Base-by-base conservation (phyloP, 176 grass and related monocot species). In the Puccinellia tenuiflora region DNA sequence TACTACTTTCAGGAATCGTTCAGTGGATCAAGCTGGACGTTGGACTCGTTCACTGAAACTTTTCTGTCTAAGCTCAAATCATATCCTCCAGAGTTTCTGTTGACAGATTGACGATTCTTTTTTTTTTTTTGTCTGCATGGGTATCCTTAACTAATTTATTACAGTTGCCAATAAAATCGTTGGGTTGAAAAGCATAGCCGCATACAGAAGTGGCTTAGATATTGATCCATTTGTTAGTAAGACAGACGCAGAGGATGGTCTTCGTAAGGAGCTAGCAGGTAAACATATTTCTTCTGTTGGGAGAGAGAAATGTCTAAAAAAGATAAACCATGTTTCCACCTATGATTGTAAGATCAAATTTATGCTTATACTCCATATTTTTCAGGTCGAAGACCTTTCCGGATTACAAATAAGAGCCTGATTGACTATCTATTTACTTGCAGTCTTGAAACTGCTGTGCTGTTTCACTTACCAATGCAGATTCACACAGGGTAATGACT, bases 131-230 rank as follows among this genome's bases (percentile, higher is more conserved):
- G 13, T 46, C 73, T 84, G 13, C 68, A 76, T 38, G 13, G 14
- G 82, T 82, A 78, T 86, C 93, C 91, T 91, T 83, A 87, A 87
- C 86, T 75, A 57, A 71, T 60, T 69, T 55, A 21, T 81, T 80
- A 96, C 93, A 88, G 85, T 96, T 85, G 76, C 61, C 9, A 77
- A 83, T 18, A 84, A 91, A 92, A 88, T 98, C 78, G 87, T 93
- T 84, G 96, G 88, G 17, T 60, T 98, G 85, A 98, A 98, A 88
- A 98, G 91, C 83, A 89, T 98, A 83, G 93, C 91, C 83, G 91
- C 96, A 66, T 98, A 98, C 76, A 90, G 91, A 91, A 93, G 93
- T 80, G 93, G 93, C 64, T 83, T 98, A 85, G 79, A 92, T 75
- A 98, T 98, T 78, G 88, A 95, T 81, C 86, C 93, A 21, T 85